Conservation (phyloP, 2,329 filamentous ascomycete genomes). For the Fusarium falciforme region DNA sequence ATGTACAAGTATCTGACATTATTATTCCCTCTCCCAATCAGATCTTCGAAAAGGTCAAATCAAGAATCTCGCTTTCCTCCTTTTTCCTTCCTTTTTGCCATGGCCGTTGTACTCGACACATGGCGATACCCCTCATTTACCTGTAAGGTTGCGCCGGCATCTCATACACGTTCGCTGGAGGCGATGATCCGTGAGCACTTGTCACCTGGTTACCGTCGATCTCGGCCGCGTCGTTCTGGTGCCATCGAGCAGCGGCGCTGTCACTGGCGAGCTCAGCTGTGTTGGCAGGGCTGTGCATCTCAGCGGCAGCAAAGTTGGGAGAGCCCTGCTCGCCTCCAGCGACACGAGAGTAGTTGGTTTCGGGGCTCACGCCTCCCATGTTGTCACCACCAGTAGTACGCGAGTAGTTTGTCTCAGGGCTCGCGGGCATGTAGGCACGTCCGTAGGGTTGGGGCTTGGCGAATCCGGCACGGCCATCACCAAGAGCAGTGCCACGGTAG, state of each 20-base stretch:
- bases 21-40: conserved; percentile 37
- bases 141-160: conserved; percentile 55
- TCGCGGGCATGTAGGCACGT: conserved; percentile 44
- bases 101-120: neutral
- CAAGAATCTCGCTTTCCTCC: conserved; percentile 27
- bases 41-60: conserved; percentile 25
- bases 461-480: conserved; percentile 53
- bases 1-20: conserved; percentile 47
- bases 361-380: conserved; percentile 32
- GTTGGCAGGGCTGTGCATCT: conserved; percentile 39
- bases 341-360: conserved; percentile 40
- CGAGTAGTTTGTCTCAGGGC: conserved; percentile 38
- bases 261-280: conserved; percentile 51
- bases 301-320: conserved; percentile 36
- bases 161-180: conserved; percentile 54
- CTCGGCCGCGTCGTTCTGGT: conserved; percentile 51
- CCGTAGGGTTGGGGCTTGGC: conserved; percentile 53
- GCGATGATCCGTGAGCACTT: conserved; percentile 38
- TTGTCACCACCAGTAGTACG: conserved; percentile 30
- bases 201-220: conserved; percentile 52
- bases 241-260: conserved; percentile 48
- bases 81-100: conserved; percentile 9
- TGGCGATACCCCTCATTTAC: conserved; percentile 35
- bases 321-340: conserved; percentile 20
- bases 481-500: conserved; percentile 54